A percentile compares a stretch with the other conserved stretches of the same genome.
phyloP scores from a whole-genome alignment of 805 yeast genomes.

The Suhomyces sp. region DNA sequence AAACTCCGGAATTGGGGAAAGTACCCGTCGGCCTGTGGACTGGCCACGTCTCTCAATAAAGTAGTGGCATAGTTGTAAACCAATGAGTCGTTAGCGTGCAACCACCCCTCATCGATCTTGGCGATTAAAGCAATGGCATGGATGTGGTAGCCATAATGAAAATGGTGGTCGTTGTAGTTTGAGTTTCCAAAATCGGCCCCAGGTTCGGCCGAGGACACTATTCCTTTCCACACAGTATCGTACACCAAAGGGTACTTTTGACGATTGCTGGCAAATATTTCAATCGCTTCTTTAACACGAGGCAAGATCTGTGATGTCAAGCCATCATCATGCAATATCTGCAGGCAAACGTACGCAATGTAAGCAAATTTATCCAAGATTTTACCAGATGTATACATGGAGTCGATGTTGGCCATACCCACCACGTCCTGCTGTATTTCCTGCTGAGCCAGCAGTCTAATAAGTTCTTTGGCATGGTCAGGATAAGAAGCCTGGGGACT shows the following conservation, averaged over 20 bases:
- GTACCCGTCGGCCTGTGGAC: conserved; percentile 52
- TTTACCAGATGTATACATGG: conserved; percentile 92
- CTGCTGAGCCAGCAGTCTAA: conserved; percentile 46
- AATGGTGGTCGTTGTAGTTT: conserved; percentile 72
- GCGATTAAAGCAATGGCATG: conserved; percentile 68
- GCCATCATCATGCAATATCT: conserved; percentile 53
- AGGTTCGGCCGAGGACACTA: conserved; percentile 65
- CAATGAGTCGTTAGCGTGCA: conserved; percentile 25
- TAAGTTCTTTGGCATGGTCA: conserved; percentile 28
- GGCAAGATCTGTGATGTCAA: conserved; percentile 53
- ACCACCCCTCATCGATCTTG: conserved; percentile 48
- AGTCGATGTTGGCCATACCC: conserved; percentile 62
- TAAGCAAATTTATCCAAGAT: conserved; percentile 86
- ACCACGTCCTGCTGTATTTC: conserved; percentile 57
- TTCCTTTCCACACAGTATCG: conserved; percentile 76
- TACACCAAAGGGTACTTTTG: conserved; percentile 75
- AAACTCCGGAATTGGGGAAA: conserved; percentile 69
- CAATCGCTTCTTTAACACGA: conserved; percentile 64
- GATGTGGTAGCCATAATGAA: conserved; percentile 72
- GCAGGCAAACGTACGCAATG: conserved; percentile 70
- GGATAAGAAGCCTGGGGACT: conserved; percentile 23
- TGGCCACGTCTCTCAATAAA: conserved; percentile 65
- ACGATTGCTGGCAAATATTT: conserved; percentile 62
- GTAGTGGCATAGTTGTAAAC: conserved; percentile 52
- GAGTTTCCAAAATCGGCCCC: conserved; percentile 71